Evolutionary conservation across 140 eudicot genomes (phyloP), one percentile per base, ranked within the genome.

Genomic region (Stevia rebaudiana): DNA sequence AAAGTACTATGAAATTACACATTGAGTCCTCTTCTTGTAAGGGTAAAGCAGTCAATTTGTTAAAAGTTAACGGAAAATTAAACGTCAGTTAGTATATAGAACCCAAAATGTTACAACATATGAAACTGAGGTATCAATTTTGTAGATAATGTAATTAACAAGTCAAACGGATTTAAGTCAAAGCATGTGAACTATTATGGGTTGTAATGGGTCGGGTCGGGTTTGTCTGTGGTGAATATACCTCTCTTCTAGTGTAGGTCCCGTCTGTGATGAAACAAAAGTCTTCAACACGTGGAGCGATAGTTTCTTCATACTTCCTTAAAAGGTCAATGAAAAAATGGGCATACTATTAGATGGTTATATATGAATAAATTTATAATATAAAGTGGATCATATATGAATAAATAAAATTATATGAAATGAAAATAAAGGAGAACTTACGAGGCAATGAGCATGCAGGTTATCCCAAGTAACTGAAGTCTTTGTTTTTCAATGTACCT

Each of bases 391-490:
- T 11, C 37, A 33, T 57, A 57, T 41, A 62, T 57, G 64, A 28
- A 33, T 33, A n/a, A 15, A 7, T 48, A 17, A 49, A 23, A 35
- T 11, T 3, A 72, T 43, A 40, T 40, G 61, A 55, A 33, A 13
- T 7, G 33, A 13, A 13, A 21, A 11, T n/a, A 16, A 9, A 79
- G 21, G 78, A 79, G 21, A 81, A 79, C 98, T 88, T 82, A 94
- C 99, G 95, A 94, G 73, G 99, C 94, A 71, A 94, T 94, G 54
- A 94, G 83, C 99, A 88, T 86, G 95, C 99, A 88, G 73, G 99
- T 86, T 31, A 94, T 86, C 62, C 97, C 99, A 43, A 94, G 86
- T 70, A 94, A 81, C 67, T 94, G 99, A 76, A 94, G 80, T 68
- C 80, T 83, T 80, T 85, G 88, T 70, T 83, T 94, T 46, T 83